Conservation (phyloP, 257 asterid genomes). For the Petunia axillaris region DNA sequence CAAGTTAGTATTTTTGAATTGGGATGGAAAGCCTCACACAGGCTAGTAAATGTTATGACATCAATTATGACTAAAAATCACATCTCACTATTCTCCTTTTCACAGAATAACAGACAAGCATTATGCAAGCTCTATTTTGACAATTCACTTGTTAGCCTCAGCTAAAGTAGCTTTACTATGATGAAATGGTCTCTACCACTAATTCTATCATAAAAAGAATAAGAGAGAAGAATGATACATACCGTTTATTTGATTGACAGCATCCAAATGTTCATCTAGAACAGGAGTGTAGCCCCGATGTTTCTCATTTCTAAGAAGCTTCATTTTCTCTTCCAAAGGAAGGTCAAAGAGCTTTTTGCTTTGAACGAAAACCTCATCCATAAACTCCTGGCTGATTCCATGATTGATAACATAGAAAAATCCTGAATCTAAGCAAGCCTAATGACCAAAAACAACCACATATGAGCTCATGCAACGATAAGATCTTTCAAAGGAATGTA, state of each 20-base stretch:
- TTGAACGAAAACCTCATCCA: slow-evolving; percentile 80
- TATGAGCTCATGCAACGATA: background rate
- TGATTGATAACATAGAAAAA: slow-evolving; percentile 89
- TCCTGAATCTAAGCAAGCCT: slow-evolving; percentile 93
- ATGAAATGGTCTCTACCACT: background rate
- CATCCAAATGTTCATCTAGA: slow-evolving; percentile 75
- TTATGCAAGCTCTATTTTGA: slow-evolving; percentile 6
- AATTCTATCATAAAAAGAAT: background rate
- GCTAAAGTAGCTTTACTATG: slow-evolving; percentile 9
- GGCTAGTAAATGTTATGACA: background rate
- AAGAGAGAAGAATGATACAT: slow-evolving; percentile 22
- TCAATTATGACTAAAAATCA: background rate
- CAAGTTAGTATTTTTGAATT: too few species aligned
- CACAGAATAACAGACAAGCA: background rate
- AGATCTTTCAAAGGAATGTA: background rate
- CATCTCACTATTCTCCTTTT: background rate
- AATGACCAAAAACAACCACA: slow-evolving; percentile 19
- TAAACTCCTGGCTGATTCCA: slow-evolving; percentile 69
- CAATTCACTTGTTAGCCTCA: background rate
- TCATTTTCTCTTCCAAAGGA: slow-evolving; percentile 79
- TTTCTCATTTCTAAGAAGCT: slow-evolving; percentile 67
- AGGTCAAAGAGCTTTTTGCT: slow-evolving; percentile 70
- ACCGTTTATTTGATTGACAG: slow-evolving; percentile 76
- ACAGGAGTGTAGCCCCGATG: slow-evolving; percentile 91
- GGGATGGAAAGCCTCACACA: slow-evolving; percentile 19